Evolutionary conservation across 306 rosid genomes (phyloP).

Genomic region (Cyamopsis tetragonoloba): DNA sequence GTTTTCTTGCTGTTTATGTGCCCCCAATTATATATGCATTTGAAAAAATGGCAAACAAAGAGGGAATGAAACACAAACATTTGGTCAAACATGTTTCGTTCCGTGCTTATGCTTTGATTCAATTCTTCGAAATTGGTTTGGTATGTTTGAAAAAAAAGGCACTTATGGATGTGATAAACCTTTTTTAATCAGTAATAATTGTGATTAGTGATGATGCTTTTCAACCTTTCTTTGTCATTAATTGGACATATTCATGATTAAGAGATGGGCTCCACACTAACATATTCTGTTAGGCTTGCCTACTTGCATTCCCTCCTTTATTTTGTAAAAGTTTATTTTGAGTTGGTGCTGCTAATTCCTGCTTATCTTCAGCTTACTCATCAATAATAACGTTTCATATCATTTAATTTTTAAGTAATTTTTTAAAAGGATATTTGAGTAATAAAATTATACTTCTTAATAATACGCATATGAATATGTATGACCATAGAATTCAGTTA

Average conservation of each 20-base stretch:
- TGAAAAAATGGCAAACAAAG: constrained; percentile 35
- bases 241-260: constrained; percentile 40
- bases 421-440: too few species aligned
- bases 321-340: too few species aligned
- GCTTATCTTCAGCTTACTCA: too few species aligned
- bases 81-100: constrained; percentile 60
- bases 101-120: constrained; percentile 17
- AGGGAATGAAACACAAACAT: constrained; percentile 31
- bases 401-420: too few species aligned
- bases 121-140: background rate
- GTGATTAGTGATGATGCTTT: constrained; percentile 36
- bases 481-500: too few species aligned
- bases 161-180: constrained; percentile 20
- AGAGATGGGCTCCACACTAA: constrained; percentile 55
- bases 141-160: background rate
- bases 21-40: constrained; percentile 15
- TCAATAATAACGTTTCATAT: too few species aligned
- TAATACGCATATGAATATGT: too few species aligned
- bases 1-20: constrained; percentile 21
- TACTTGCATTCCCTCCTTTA: background rate
- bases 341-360: too few species aligned
- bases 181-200: constrained; percentile 26
- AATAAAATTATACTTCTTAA: too few species aligned
- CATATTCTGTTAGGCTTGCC: constrained; percentile 34
- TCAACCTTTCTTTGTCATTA: constrained; percentile 31